Percentiles rank a stretch among this genome's conserved stretches.
Conservation (phyloP, 768 basidiomycete genomes). For the Podaxis mareebaensis region DNA sequence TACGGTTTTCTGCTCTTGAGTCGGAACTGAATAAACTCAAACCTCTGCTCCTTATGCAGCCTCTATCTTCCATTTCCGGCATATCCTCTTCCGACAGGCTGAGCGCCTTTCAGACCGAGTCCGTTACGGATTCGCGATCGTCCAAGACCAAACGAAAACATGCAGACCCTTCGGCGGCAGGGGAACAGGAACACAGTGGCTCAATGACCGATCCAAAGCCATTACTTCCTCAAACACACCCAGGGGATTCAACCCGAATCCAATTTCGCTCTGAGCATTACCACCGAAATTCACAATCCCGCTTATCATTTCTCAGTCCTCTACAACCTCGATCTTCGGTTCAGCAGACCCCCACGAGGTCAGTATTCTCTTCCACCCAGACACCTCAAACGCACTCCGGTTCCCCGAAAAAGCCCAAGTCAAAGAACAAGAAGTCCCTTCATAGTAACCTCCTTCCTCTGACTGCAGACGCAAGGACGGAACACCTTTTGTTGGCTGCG, state of each 20-base stretch:
- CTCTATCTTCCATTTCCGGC: slow-evolving; percentile 30
- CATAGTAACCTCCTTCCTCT: slow-evolving; percentile 26
- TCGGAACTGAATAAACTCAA: slow-evolving; percentile 63
- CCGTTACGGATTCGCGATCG: not conserved
- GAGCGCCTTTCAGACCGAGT: not conserved
- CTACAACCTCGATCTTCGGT: slow-evolving; percentile 2
- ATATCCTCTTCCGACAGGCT: not conserved
- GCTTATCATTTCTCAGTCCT: slow-evolving; percentile 1
- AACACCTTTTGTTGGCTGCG: slow-evolving; percentile 71
- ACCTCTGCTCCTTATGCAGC: slow-evolving; percentile 69
- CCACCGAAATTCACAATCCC: not conserved
- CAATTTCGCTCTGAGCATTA: slow-evolving; percentile 5
- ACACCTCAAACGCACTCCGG: slow-evolving; percentile 17
- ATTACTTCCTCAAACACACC: not conserved
- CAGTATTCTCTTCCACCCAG: slow-evolving; percentile 18
- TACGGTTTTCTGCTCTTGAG: slow-evolving; percentile 57
- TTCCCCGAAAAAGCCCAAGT: slow-evolving; percentile 16
- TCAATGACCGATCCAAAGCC: not conserved
- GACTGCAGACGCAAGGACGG: slow-evolving; percentile 65
- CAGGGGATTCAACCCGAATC: not conserved
- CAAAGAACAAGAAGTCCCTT: slow-evolving; percentile 17
- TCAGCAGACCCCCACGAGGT: slow-evolving; percentile 8
- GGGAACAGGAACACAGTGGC: not conserved
- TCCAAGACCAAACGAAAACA: slow-evolving; percentile 27
- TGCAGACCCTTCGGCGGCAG: not conserved